Evolutionary conservation across 202 grass and related monocot species (phyloP).

Genomic region (Setaria viridis): DNA sequence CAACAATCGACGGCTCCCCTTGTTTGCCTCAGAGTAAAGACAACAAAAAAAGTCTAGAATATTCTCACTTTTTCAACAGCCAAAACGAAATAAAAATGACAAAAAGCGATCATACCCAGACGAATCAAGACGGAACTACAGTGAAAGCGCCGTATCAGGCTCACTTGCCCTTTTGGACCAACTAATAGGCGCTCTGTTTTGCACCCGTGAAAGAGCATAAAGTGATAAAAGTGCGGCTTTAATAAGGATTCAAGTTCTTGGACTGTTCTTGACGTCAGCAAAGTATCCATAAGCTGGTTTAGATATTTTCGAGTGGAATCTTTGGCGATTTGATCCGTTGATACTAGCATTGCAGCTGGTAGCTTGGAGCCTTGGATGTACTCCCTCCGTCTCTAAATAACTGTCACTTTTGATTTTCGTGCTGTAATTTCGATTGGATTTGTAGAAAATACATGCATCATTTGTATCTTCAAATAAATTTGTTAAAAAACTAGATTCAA

Average conservation of each 20-base stretch:
- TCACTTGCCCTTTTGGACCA: conserved; percentile 27
- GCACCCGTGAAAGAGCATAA: conserved; percentile 32
- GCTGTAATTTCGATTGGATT: too few species aligned
- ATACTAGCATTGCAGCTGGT: neutral
- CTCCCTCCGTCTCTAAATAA: too few species aligned
- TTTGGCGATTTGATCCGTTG: neutral
- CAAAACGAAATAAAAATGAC: neutral
- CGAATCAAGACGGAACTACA: conserved; percentile 10
- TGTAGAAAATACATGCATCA: too few species aligned
- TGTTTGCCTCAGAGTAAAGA: neutral
- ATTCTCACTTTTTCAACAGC: conserved; percentile 37
- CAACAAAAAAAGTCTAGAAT: conserved; percentile 17
- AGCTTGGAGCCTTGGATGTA: neutral
- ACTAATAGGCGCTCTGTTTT: conserved; percentile 28
- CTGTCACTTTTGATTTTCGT: too few species aligned
- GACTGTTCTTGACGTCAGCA: neutral
- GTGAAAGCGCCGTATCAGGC: conserved; percentile 45
- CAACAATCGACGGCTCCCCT: conserved; percentile 5
- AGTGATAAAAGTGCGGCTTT: conserved; percentile 39
- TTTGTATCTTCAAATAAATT: too few species aligned
- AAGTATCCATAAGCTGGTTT: neutral
- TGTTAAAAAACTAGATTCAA: too few species aligned
- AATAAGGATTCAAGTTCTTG: conserved; percentile 31
- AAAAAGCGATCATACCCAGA: neutral
- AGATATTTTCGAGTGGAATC: conserved; percentile 12